Base-by-base conservation (phyloP, 129 eudicot genomes). In the Centaurea solstitialis region DNA sequence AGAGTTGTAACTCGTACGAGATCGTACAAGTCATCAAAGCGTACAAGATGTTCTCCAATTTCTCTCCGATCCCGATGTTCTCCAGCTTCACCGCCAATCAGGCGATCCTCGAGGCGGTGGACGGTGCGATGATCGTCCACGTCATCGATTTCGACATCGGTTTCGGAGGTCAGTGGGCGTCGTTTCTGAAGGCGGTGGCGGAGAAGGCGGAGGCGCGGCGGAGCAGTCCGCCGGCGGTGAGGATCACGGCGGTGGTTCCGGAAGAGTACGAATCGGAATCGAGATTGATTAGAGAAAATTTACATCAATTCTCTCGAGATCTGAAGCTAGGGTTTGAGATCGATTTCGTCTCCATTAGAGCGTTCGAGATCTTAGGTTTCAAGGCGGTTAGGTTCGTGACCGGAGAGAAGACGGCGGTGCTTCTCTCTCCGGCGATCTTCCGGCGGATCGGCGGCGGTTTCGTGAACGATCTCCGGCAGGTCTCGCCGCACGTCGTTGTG, bases 1-100 rank as follows among this genome's bases (percentile, higher is more conserved):
- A 74, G 37, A 82, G 84, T 12, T 77, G 80, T 9, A 74, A 59
- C 7, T 87, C 95, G 5, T 85, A 74, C 2, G 91, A 91, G 4
- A 82, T 91, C 3, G 89, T 94, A 13, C 95, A 94, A 40, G 82
- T 85, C 45, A 94, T 94, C 39, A 89, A 90, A 78, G 90, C 98
- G 26, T 80, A 85, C 86, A 94, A 82, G 73, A 78, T 76, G 43
- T 94, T 90, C 83, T 90, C 97, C 9, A 85, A 68, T 67, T 87
- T 94, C 70, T 94, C 98, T 1, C 98, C 98, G 6, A 82, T 94
- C 57, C 93, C 97, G n/a, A 83, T 94, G 93, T 94, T 94, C 88
- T 85, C 98, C 57, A 87, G 89, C 83, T 91, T 94, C 86, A 89
- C 98, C 71, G 97, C 95, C 8, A 94, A 90, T 68, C 98, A 94